A percentile compares a stretch with the other conserved stretches of the same genome.
phyloP scores from a whole-genome alignment of 768 basidiomycete species.

The Austroboletus eburneus region DNA sequence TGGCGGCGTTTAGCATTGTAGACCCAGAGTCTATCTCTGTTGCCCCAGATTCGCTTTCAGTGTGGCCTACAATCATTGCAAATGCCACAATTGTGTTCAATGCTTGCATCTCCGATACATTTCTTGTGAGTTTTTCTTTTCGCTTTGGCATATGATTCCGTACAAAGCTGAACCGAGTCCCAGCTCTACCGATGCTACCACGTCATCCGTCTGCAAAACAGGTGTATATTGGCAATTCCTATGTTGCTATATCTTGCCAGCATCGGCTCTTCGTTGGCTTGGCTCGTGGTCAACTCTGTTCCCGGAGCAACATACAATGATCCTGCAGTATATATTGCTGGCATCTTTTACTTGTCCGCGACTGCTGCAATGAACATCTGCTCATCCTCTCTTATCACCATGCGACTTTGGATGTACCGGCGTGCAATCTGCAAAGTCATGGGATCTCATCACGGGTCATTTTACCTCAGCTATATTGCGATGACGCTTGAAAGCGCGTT shows the following conservation, averaged over 20 bases:
- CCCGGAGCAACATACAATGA: too few relatives aligned
- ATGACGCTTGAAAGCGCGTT: slow-evolving; percentile 25
- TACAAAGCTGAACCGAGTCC: neutral
- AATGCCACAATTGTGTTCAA: neutral
- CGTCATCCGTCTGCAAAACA: too few relatives aligned
- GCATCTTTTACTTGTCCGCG: slow-evolving; percentile 6
- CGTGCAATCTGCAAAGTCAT: slow-evolving; percentile 5
- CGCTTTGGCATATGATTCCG: too few relatives aligned
- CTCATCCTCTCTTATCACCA: slow-evolving; percentile 11
- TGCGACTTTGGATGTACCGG: slow-evolving; percentile 17
- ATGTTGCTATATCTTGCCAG: slow-evolving; percentile 13
- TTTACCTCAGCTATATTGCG: slow-evolving; percentile 21
- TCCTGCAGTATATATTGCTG: neutral
- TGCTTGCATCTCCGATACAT: neutral
- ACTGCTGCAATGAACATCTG: slow-evolving; percentile 15
- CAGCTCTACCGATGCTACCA: slow-evolving; percentile 23
- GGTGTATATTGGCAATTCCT: too few relatives aligned
- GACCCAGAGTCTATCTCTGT: neutral
- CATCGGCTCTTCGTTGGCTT: slow-evolving; percentile 15
- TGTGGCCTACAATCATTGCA: neutral
- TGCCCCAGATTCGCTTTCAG: neutral
- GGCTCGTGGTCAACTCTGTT: slow-evolving; percentile 2
- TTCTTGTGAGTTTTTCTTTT: neutral
- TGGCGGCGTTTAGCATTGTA: neutral
- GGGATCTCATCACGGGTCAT: slow-evolving; percentile 11